phyloP scores from a whole-genome alignment of 768 basidiomycete species.

The Auricularia auricula-judae region DNA sequence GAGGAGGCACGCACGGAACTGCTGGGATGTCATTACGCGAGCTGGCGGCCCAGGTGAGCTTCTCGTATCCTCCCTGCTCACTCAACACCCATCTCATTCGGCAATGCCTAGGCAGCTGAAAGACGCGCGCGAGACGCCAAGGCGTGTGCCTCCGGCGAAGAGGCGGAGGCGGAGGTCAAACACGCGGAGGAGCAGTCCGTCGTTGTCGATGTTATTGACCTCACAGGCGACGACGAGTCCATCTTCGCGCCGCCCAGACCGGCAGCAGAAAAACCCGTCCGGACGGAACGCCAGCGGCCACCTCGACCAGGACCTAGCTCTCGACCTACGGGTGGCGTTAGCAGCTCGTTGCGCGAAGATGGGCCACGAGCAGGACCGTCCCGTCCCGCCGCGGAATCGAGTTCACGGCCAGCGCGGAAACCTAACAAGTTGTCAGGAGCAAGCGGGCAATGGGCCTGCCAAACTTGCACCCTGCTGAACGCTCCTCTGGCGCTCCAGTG shows the following conservation, averaged over 20 bases:
- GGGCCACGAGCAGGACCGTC: not conserved
- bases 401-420: not conserved
- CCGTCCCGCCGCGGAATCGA: constrained; percentile 2
- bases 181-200: constrained; percentile 48
- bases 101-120: constrained; percentile 65
- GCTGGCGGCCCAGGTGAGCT: constrained; percentile 55
- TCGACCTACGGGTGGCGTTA: constrained; percentile 3
- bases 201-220: constrained; percentile 42
- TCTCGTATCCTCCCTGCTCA: not conserved
- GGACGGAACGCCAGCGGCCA: constrained; percentile 6
- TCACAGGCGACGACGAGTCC: constrained; percentile 27
- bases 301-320: not conserved
- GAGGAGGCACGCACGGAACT: constrained; percentile 30
- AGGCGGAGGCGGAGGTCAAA: constrained; percentile 48
- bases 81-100: too few species aligned
- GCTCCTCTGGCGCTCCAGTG: constrained; percentile 37
- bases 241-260: constrained; percentile 11
- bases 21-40: constrained; percentile 51
- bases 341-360: constrained; percentile 2
- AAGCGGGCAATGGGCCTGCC: constrained; percentile 22
- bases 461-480: constrained; percentile 61
- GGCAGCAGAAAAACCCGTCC: not conserved
- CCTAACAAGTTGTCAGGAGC: not conserved
- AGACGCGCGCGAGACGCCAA: constrained; percentile 63
- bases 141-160: constrained; percentile 48